Percentiles rank a stretch among this genome's conserved stretches.
These are phyloP conservation scores for Omphalotus guepiniiformis DNA, from an alignment of 768 basidiomycete species.

Conservation along the genomic window DNA sequence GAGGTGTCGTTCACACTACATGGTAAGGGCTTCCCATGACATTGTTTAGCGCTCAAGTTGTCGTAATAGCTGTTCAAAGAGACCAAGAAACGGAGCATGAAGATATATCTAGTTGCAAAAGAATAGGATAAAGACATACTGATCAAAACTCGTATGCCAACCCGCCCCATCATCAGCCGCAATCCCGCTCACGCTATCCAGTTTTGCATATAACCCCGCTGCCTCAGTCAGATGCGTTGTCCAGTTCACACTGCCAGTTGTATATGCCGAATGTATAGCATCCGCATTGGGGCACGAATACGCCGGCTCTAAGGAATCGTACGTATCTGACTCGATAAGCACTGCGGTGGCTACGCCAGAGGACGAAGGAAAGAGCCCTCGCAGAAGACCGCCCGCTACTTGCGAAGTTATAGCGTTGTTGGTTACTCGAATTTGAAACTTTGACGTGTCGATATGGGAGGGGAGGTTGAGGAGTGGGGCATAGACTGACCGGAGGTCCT, in stretches of 20 bases:
- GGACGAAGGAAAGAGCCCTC: constrained; percentile 41
- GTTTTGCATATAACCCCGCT: constrained; percentile 32
- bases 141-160: constrained; percentile 50
- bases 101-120: no score
- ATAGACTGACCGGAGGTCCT: constrained; percentile 45
- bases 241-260: constrained; percentile 39
- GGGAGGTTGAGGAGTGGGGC: constrained; percentile 35
- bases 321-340: constrained; percentile 32
- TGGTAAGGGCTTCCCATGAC: constrained; percentile 41
- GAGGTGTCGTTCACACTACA: constrained; percentile 42
- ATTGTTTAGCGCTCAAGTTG: constrained; percentile 47
- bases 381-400: constrained; percentile 42
- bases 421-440: constrained; percentile 40
- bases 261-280: constrained; percentile 28
- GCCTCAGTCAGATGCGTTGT: constrained; percentile 35
- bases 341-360: constrained; percentile 24
- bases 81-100: background rate
- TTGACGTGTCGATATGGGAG: constrained; percentile 25
- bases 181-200: constrained; percentile 42
- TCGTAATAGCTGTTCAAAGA: constrained; percentile 40
- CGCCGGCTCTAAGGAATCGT: constrained; percentile 46
- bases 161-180: constrained; percentile 33
- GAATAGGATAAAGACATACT: constrained; percentile 27
- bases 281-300: constrained; percentile 38
- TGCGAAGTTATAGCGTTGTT: constrained; percentile 52